These are phyloP conservation scores for Petrea volubilis DNA, from an alignment of 257 asterid genomes.

Conservation along the genomic window DNA sequence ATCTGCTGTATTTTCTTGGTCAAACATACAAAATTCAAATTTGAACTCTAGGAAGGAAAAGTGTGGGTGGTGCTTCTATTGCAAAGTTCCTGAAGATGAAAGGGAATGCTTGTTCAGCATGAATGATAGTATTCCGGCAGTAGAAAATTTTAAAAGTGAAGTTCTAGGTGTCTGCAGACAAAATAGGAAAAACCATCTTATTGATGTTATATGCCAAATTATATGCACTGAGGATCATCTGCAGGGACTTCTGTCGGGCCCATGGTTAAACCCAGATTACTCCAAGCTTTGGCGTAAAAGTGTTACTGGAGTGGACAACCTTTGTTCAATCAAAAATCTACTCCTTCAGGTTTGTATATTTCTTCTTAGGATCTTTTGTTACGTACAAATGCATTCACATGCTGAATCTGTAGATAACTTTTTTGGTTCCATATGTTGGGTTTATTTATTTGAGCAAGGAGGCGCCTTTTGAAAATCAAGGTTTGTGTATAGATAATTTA, in stretches of 20 bases:
- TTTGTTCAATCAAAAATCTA: slow-evolving; percentile 46
- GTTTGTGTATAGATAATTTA: too few species aligned
- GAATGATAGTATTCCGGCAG: slow-evolving; percentile 51
- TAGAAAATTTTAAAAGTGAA: slow-evolving; percentile 55
- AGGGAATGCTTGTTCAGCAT: slow-evolving; percentile 65
- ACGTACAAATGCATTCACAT: slow-evolving; percentile 6
- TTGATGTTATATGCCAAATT: slow-evolving; percentile 70
- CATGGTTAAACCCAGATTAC: slow-evolving; percentile 82
- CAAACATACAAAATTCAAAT: slow-evolving; percentile 44
- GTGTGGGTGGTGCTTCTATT: slow-evolving; percentile 94
- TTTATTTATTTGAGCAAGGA: too few species aligned
- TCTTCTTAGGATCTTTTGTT: not conserved
- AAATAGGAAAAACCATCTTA: slow-evolving; percentile 60
- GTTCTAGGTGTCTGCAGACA: slow-evolving; percentile 48
- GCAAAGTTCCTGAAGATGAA: slow-evolving; percentile 69
- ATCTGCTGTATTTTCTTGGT: slow-evolving; percentile 64
- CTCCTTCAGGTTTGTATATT: slow-evolving; percentile 63
- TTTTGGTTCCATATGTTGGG: not conserved
- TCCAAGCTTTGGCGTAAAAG: slow-evolving; percentile 69
- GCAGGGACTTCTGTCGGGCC: slow-evolving; percentile 87
- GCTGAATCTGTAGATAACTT: not conserved
- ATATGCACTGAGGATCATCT: slow-evolving; percentile 73
- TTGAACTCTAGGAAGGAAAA: slow-evolving; percentile 59
- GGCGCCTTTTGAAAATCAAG: too few species aligned
- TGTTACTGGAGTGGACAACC: slow-evolving; percentile 45